Evolutionary conservation across 139 green algal species (phyloP).

Genomic region (Eudorina sp.): DNA sequence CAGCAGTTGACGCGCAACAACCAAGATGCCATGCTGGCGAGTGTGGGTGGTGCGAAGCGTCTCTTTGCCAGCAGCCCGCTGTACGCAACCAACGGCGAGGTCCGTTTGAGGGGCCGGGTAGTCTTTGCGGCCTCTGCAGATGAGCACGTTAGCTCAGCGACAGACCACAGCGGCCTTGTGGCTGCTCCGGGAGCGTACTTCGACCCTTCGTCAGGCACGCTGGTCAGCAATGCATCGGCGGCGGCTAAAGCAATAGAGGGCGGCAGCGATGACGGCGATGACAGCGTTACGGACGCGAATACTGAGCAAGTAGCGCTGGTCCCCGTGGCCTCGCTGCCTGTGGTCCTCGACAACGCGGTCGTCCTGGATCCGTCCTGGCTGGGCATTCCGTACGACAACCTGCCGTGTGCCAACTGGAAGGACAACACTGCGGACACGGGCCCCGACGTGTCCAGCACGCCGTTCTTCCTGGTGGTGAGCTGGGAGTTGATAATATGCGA

Average conservation of each 20-base stretch:
- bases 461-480: slow-evolving; percentile 23
- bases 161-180: neutral
- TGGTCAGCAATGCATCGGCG: neutral
- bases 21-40: neutral
- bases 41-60: neutral
- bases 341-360: neutral
- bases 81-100: neutral
- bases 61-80: neutral
- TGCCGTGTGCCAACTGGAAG: slow-evolving; percentile 24
- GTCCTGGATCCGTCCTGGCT: neutral
- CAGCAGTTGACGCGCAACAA: neutral
- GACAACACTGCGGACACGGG: neutral
- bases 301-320: neutral
- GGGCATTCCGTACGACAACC: neutral
- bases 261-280: too few species aligned
- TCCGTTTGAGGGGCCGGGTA: neutral
- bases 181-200: neutral
- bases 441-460: neutral
- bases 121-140: neutral
- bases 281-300: neutral
- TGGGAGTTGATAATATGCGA: too few species aligned
- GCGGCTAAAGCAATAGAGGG: too few species aligned
- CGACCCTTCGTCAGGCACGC: neutral
- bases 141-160: neutral
- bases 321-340: neutral